A percentile compares a stretch with the other conserved stretches of the same genome.
Evolutionary conservation across 352 stramenopile species (phyloP).

Genomic region (Phytophthora citrophthora): DNA sequence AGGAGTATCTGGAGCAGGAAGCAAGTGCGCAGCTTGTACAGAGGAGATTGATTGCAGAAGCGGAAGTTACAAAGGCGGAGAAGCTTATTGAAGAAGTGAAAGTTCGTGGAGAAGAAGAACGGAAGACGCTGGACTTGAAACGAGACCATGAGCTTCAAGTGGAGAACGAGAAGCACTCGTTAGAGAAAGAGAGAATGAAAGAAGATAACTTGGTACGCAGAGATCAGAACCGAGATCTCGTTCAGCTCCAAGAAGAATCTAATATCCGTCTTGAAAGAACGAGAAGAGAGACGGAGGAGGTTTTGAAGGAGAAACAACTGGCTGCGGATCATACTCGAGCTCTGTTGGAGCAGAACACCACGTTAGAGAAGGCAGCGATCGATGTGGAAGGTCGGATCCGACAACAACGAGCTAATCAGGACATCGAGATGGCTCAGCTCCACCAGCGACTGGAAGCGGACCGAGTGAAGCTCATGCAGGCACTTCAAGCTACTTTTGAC

Average conservation of each 20-base stretch:
- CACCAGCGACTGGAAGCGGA: conserved; percentile 67
- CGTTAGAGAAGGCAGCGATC: conserved; percentile 62
- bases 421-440: conserved; percentile 77
- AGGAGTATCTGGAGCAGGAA: conserved; percentile 67
- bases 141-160: conserved; percentile 54
- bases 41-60: conserved; percentile 64
- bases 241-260: conserved; percentile 65
- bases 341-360: conserved; percentile 66
- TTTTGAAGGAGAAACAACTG: conserved; percentile 65
- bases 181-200: conserved; percentile 54
- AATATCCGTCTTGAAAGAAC: conserved; percentile 62
- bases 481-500: conserved; percentile 71
- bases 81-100: conserved; percentile 49
- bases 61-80: conserved; percentile 39
- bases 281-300: conserved; percentile 64
- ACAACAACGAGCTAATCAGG: conserved; percentile 73
- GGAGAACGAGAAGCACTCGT: conserved; percentile 53
- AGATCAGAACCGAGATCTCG: conserved; percentile 64
- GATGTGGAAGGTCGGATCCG: conserved; percentile 71
- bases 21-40: conserved; percentile 66
- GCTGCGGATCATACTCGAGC: conserved; percentile 52
- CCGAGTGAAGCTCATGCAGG: conserved; percentile 67
- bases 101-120: conserved; percentile 58
- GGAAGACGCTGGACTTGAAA: conserved; percentile 53
- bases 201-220: conserved; percentile 51